phyloP scores from a whole-genome alignment of 495 filamentous ascomycete genomes.

The Aspergillus bridgeri region DNA sequence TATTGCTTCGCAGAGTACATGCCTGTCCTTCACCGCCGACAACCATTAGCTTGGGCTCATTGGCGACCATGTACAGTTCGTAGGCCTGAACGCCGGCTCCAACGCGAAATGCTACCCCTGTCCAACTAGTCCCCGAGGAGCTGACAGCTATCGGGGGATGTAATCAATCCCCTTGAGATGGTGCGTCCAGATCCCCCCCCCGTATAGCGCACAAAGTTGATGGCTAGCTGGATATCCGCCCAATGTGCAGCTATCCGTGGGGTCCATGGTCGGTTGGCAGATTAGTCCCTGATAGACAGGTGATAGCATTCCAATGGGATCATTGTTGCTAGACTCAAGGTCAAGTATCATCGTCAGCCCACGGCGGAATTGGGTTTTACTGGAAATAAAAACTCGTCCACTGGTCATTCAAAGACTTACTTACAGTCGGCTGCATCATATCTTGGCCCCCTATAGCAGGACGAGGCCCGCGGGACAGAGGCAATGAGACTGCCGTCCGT shows the following conservation, averaged over 20 bases:
- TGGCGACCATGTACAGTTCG: constrained; percentile 48
- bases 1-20: not conserved
- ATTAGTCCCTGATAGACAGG: constrained; percentile 39
- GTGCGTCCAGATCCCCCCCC: constrained; percentile 57
- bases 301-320: constrained; percentile 43
- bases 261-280: constrained; percentile 32
- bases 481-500: constrained; percentile 53
- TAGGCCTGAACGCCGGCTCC: constrained; percentile 54
- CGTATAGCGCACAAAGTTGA: constrained; percentile 60
- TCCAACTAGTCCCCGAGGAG: constrained; percentile 26
- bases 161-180: constrained; percentile 48
- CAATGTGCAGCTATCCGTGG: constrained; percentile 45
- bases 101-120: constrained; percentile 51
- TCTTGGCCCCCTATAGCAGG: constrained; percentile 49
- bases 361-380: constrained; percentile 12
- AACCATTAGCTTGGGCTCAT: constrained; percentile 44
- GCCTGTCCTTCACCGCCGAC: constrained; percentile 53
- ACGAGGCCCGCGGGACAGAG: constrained; percentile 51
- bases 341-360: not conserved
- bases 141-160: constrained; percentile 32
- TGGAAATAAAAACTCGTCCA: constrained; percentile 33
- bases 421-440: constrained; percentile 44
- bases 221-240: constrained; percentile 56
- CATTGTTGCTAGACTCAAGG: constrained; percentile 21
- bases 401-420: constrained; percentile 14